These are phyloP conservation scores for Amyloporia xantha DNA, from an alignment of 768 basidiomycete species.

Conservation along the genomic window DNA sequence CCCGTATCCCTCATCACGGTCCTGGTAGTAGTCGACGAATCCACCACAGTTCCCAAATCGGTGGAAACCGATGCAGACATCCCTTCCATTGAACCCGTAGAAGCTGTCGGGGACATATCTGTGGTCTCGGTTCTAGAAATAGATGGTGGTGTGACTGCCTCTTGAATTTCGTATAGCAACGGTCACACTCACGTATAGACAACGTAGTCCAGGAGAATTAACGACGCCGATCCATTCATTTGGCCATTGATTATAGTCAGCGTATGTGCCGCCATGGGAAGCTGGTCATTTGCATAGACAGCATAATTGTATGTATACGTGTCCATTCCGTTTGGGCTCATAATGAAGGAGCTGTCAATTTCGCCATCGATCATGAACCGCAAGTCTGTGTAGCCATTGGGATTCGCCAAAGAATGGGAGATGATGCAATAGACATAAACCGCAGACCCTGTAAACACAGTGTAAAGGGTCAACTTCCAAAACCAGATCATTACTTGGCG, in stretches of 20 bases:
- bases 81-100: too few relatives aligned
- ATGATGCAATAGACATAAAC: slow-evolving; percentile 38
- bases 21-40: too few relatives aligned
- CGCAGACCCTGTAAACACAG: slow-evolving; percentile 32
- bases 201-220: slow-evolving; percentile 33
- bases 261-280: slow-evolving; percentile 17
- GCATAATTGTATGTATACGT: slow-evolving; percentile 28
- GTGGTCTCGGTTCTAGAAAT: too few relatives aligned
- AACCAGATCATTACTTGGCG: neutral
- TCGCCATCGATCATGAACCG: slow-evolving; percentile 32
- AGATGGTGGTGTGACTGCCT: too few relatives aligned
- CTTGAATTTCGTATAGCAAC: too few relatives aligned
- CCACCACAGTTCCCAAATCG: too few relatives aligned
- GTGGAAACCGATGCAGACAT: too few relatives aligned
- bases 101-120: too few relatives aligned
- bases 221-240: slow-evolving; percentile 21
- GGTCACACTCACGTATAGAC: slow-evolving; percentile 33
- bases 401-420: slow-evolving; percentile 19
- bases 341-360: slow-evolving; percentile 24
- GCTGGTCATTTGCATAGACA: slow-evolving; percentile 25
- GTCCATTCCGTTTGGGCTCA: slow-evolving; percentile 14
- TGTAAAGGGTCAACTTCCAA: slow-evolving; percentile 5
- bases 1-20: too few relatives aligned
- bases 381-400: slow-evolving; percentile 28
- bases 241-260: slow-evolving; percentile 31